These are phyloP conservation scores for Vanilla planifolia DNA, from an alignment of 106 monocot species.

Conservation along the genomic window DNA sequence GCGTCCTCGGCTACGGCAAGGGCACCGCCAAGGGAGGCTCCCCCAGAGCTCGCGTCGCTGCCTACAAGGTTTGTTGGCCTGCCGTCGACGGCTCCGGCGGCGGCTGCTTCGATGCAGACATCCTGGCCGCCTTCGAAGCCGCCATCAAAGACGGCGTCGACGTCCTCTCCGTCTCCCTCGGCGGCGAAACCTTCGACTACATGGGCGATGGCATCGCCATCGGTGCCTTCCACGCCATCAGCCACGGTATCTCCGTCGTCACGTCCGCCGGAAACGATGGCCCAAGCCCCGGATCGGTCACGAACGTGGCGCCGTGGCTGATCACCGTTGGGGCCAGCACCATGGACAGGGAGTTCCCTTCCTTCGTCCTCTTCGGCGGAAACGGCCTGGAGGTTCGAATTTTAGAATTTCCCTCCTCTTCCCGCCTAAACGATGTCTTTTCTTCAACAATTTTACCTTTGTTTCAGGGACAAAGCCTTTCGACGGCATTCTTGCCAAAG, in stretches of 20 bases:
- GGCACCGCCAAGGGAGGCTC: slow-evolving; percentile 56
- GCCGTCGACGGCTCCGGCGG: neutral
- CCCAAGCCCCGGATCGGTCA: slow-evolving; percentile 1
- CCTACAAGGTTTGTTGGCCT: slow-evolving; percentile 40
- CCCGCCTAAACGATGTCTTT: neutral
- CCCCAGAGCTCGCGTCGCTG: slow-evolving; percentile 32
- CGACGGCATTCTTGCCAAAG: neutral
- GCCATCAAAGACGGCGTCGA: slow-evolving; percentile 47
- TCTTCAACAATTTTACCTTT: neutral
- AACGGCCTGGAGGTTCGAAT: slow-evolving; percentile 6
- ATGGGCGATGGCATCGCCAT: slow-evolving; percentile 17
- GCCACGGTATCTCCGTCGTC: slow-evolving; percentile 17
- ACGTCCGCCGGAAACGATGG: slow-evolving; percentile 24
- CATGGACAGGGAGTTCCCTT: slow-evolving; percentile 27
- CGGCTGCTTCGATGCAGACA: slow-evolving; percentile 38
- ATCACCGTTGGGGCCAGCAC: slow-evolving; percentile 28
- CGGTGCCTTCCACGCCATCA: slow-evolving; percentile 25
- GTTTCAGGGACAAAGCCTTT: slow-evolving; percentile 26
- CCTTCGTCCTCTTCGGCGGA: slow-evolving; percentile 3
- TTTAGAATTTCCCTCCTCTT: neutral
- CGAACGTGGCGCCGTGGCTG: slow-evolving; percentile 23
- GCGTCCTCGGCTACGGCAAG: slow-evolving; percentile 28
- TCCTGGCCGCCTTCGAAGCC: slow-evolving; percentile 37
- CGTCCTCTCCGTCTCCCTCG: slow-evolving; percentile 43
- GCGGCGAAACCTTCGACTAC: slow-evolving; percentile 7